Conservation (phyloP, 768 basidiomycete species). For the Gelatoporia subvermispora region DNA sequence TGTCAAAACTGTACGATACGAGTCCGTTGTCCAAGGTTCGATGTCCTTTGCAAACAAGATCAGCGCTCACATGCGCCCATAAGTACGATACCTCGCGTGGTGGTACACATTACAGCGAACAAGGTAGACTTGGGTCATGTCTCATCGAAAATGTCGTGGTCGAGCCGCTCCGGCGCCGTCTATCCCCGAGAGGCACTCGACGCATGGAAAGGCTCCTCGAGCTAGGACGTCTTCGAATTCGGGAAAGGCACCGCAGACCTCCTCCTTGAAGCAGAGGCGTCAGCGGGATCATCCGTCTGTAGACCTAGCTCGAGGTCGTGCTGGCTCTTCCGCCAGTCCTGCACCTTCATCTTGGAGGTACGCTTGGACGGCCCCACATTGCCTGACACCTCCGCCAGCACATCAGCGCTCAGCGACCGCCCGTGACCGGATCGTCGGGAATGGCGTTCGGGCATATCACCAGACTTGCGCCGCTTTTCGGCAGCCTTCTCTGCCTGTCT, state of each 20-base stretch:
- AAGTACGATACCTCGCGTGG: background rate
- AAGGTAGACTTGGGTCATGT: too few relatives aligned
- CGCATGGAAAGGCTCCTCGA: too few relatives aligned
- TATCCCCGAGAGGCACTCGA: too few relatives aligned
- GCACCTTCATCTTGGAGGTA: conserved; percentile 73
- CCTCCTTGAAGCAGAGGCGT: conserved; percentile 33
- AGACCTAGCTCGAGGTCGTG: conserved; percentile 26
- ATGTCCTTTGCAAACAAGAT: too few relatives aligned
- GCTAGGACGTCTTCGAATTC: conserved; percentile 23
- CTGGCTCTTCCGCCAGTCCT: conserved; percentile 81
- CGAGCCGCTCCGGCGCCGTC: too few relatives aligned
- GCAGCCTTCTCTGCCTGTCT: conserved; percentile 68
- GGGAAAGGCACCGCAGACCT: conserved; percentile 55
- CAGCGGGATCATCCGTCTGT: conserved; percentile 8
- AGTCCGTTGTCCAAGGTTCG: too few relatives aligned
- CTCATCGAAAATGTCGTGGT: too few relatives aligned
- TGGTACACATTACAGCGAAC: conserved; percentile 11
- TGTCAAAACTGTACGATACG: background rate
- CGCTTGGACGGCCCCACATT: conserved; percentile 48
- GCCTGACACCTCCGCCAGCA: conserved; percentile 39
- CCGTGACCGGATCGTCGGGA: conserved; percentile 18
- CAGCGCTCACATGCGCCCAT: too few relatives aligned
- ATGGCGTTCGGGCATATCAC: conserved; percentile 3
- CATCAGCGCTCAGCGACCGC: conserved; percentile 59
- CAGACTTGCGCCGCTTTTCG: conserved; percentile 27